A percentile compares a stretch with the other conserved stretches of the same genome.
Evolutionary conservation across 2,329 filamentous ascomycete species (phyloP).

Genomic region (Fusarium circinatum): DNA sequence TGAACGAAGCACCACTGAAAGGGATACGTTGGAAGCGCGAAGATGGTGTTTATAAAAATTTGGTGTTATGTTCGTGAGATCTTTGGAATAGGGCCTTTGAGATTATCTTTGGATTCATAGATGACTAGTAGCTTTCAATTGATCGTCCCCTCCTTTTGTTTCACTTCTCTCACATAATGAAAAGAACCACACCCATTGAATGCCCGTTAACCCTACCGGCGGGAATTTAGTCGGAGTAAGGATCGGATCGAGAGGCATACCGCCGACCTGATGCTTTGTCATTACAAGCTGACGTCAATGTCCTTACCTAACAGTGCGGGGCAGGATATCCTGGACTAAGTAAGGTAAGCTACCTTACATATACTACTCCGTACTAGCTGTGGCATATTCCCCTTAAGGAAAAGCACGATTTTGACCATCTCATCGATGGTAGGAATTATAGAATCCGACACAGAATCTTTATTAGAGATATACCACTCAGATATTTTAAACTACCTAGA

Average conservation of each 20-base stretch:
- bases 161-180: not conserved
- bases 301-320: not conserved
- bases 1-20: not conserved
- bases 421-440: not conserved
- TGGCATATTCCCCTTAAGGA: not conserved
- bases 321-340: not conserved
- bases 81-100: constrained; percentile 1
- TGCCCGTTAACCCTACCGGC: not conserved
- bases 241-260: constrained; percentile 17
- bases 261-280: constrained; percentile 4
- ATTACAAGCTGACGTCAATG: constrained; percentile 10
- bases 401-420: not conserved
- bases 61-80: constrained; percentile 6
- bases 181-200: not conserved
- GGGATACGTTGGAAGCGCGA: not conserved
- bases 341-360: not conserved
- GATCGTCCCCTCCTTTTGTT: constrained; percentile 26
- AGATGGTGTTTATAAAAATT: not conserved
- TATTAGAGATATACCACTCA: not conserved
- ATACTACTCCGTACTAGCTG: not conserved
- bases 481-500: not conserved
- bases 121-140: constrained; percentile 17
- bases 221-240: constrained; percentile 21
- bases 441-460: not conserved
- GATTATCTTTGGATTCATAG: not conserved